Base-by-base conservation (phyloP, 2,329 filamentous ascomycete species). In the Cercospora sesami region DNA sequence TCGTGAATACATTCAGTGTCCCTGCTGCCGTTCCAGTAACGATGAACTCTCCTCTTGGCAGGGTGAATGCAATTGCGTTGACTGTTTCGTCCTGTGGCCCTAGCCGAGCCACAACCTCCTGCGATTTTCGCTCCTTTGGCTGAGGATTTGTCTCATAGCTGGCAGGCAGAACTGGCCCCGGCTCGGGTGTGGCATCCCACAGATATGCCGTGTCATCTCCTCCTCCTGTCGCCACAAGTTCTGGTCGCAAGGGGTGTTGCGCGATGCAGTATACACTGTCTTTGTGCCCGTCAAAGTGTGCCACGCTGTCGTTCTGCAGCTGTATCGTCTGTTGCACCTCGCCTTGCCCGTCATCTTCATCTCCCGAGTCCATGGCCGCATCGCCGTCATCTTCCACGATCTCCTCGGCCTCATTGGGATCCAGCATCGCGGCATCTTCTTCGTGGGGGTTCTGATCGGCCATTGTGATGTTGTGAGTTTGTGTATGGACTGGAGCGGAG, bases 181-280 rank as follows among this genome's bases (percentile, higher is more conserved):
- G 72, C 12, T 86, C 83, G 0, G 90, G 89, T 3, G 89, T 89
- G 5, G 88, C 88, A 79, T 97, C 91, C 78, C 96, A 89, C 14
- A 99, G 86, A 82, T 94, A 97, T 64, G 92, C 94, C 21, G 90
- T 89, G 68, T 97, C 95, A 75, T 92, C 90, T 39, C 90, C 90
- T 71, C 94, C 95, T 69, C 95, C 95, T 0, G 95, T 97, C 3
- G 94, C 91, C 68, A 98, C 85, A 68, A 98, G 89, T 21, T 89
- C 85, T 5, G 90, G 88, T 77, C 91, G 86, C 6, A 89, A 83
- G 4, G 95, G 95, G 79, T 99, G 95, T 79, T 97, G 93, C 18
- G 94, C 93, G 78, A 99, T 95, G 81, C 92, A 89, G 83, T 97
- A 99, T 76, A 99, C 91, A 69, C 91, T 94, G 85, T 97, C 93